A percentile compares a stretch with the other conserved stretches of the same genome.
Conservation (phyloP, 108 stramenopile genomes). For the Cyclotella kingstonii region DNA sequence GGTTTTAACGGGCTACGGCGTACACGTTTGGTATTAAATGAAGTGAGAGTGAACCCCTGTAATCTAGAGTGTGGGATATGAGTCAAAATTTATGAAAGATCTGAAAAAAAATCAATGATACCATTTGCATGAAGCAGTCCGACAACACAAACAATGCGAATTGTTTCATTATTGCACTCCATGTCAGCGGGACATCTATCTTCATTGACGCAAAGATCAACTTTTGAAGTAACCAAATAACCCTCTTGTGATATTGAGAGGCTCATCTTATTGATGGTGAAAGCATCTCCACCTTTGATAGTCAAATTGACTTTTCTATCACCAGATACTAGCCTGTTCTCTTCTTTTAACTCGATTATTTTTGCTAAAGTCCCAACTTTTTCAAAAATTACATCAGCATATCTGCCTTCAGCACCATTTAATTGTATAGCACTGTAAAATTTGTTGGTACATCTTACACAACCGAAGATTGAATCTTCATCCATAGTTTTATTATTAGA, state of each 20-base stretch:
- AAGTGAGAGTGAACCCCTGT: too few species aligned
- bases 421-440: slow-evolving; percentile 55
- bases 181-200: background rate
- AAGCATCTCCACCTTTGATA: slow-evolving; percentile 45
- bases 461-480: slow-evolving; percentile 33
- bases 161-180: slow-evolving; percentile 9
- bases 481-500: background rate
- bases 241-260: slow-evolving; percentile 42
- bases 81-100: too few species aligned
- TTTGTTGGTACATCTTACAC: slow-evolving; percentile 56
- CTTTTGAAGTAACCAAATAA: slow-evolving; percentile 41
- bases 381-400: slow-evolving; percentile 58
- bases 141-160: slow-evolving; percentile 50
- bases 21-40: too few species aligned
- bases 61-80: too few species aligned
- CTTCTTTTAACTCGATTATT: slow-evolving; percentile 42
- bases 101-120: too few species aligned
- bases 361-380: slow-evolving; percentile 37
- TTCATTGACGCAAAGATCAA: background rate
- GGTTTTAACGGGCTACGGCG: too few species aligned
- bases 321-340: slow-evolving; percentile 46
- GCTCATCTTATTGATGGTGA: slow-evolving; percentile 25
- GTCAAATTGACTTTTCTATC: slow-evolving; percentile 43
- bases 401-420: slow-evolving; percentile 43
- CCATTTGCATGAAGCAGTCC: slow-evolving; percentile 60